phyloP scores from a whole-genome alignment of 805 yeast genomes.

The Sugiyamaella boreocaroliniensis region DNA sequence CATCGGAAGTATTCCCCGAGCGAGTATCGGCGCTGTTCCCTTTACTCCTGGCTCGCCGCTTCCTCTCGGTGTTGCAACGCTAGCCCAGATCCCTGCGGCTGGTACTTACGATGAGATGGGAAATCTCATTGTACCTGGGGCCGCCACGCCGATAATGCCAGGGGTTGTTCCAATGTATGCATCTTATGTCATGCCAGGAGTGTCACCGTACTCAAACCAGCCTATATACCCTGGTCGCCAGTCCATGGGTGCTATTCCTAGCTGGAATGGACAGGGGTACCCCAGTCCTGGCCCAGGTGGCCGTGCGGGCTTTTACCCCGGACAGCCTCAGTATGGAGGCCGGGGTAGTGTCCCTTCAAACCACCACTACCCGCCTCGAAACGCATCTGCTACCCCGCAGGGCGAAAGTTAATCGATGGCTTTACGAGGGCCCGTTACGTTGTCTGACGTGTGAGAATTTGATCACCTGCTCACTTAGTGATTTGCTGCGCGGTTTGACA shows the following conservation, averaged over 20 bases:
- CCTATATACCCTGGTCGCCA: neutral
- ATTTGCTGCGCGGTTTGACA: no score
- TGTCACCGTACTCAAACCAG: slow-evolving; percentile 13
- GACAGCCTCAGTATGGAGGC: neutral
- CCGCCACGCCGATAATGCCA: slow-evolving; percentile 16
- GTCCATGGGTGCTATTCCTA: neutral
- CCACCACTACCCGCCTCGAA: neutral
- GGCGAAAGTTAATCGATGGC: neutral
- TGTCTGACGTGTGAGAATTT: no score
- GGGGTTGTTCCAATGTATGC: slow-evolving; percentile 13
- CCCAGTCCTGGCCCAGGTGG: neutral
- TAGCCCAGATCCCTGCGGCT: slow-evolving; percentile 11
- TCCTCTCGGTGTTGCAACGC: slow-evolving; percentile 9
- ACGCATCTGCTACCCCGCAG: neutral
- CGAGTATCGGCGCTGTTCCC: neutral
- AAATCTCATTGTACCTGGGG: slow-evolving; percentile 12
- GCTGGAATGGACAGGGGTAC: neutral
- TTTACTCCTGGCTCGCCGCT: slow-evolving; percentile 12
- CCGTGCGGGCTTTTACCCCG: neutral
- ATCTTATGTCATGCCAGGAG: neutral
- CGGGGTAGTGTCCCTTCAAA: neutral
- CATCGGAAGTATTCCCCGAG: neutral
- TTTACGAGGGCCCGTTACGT: no score
- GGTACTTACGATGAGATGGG: slow-evolving; percentile 17
- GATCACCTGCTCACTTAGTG: no score